These are phyloP conservation scores for Rhizopogon salebrosus DNA, from an alignment of 768 basidiomycete species.

Conservation along the genomic window DNA sequence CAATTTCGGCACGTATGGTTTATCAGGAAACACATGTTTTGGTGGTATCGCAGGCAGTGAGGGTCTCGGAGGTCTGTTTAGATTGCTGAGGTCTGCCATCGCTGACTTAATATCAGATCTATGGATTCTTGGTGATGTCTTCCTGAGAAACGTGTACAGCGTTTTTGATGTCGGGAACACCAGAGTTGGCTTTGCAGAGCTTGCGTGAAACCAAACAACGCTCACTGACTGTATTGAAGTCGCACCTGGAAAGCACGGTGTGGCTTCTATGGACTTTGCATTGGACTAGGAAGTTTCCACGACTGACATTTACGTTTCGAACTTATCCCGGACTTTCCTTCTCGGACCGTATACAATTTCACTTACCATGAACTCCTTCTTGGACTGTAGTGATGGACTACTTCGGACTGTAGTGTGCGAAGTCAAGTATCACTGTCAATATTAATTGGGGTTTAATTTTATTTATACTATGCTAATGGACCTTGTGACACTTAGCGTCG, in stretches of 20 bases:
- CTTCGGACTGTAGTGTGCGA: not conserved
- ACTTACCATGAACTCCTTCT: no score
- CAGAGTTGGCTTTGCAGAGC: constrained; percentile 37
- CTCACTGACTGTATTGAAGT: not conserved
- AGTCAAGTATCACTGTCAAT: not conserved
- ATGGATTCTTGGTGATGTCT: constrained; percentile 34
- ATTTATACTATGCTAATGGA: no score
- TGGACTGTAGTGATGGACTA: no score
- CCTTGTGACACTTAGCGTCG: no score
- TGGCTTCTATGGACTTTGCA: not conserved
- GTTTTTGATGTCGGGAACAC: constrained; percentile 36
- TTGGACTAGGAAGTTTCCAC: not conserved
- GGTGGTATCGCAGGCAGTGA: constrained; percentile 13
- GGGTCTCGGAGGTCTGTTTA: constrained; percentile 16
- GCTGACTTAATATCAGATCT: constrained; percentile 10
- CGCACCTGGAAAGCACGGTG: not conserved
- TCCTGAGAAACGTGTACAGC: constrained; percentile 43
- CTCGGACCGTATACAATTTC: not conserved
- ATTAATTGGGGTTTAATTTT: no score
- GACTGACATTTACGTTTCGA: not conserved
- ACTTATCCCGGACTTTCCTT: not conserved
- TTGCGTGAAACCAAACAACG: constrained; percentile 11
- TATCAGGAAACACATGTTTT: constrained; percentile 10
- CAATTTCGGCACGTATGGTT: constrained; percentile 31
- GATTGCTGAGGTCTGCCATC: not conserved